A percentile compares a stretch with the other conserved stretches of the same genome.
Conservation (phyloP, 331 rosid species). For the Acacia concinna region DNA sequence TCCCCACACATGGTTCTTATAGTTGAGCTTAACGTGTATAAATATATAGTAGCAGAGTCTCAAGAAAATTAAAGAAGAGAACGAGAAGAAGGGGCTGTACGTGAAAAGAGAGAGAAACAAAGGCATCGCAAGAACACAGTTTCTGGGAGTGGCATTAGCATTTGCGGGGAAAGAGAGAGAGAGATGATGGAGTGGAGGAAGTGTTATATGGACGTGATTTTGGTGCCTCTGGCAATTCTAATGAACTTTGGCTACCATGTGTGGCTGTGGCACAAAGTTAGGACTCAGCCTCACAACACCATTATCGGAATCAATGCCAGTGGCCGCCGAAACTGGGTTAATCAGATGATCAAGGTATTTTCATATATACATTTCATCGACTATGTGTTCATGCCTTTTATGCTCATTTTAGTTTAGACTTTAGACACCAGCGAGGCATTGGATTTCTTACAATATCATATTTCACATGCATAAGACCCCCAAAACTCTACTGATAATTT, state of each 20-base stretch:
- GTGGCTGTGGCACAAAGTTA: constrained; percentile 80
- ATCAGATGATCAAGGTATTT: constrained; percentile 70
- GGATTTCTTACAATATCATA: no score
- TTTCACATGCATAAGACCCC: not conserved
- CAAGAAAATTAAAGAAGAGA: not conserved
- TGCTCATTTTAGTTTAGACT: not conserved
- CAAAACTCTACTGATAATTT: not conserved
- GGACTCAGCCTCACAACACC: constrained; percentile 68
- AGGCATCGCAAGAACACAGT: not conserved
- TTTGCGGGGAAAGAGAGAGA: not conserved
- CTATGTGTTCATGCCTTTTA: not conserved
- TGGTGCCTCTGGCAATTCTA: constrained; percentile 75
- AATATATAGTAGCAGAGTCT: constrained; percentile 22
- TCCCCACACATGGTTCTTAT: constrained; percentile 32
- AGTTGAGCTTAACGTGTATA: constrained; percentile 32
- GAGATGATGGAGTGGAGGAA: constrained; percentile 97
- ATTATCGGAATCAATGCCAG: constrained; percentile 77
- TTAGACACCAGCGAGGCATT: not conserved
- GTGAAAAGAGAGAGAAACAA: not conserved
- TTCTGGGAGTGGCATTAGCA: not conserved
- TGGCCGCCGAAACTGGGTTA: constrained; percentile 86
- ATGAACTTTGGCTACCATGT: constrained; percentile 59
- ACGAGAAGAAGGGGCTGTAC: no score
- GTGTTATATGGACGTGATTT: constrained; percentile 76
- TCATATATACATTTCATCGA: not conserved